A percentile compares a stretch with the other conserved stretches of the same genome.
Evolutionary conservation across 495 filamentous ascomycete genomes (phyloP).

Genomic region (Patellaria atrata): DNA sequence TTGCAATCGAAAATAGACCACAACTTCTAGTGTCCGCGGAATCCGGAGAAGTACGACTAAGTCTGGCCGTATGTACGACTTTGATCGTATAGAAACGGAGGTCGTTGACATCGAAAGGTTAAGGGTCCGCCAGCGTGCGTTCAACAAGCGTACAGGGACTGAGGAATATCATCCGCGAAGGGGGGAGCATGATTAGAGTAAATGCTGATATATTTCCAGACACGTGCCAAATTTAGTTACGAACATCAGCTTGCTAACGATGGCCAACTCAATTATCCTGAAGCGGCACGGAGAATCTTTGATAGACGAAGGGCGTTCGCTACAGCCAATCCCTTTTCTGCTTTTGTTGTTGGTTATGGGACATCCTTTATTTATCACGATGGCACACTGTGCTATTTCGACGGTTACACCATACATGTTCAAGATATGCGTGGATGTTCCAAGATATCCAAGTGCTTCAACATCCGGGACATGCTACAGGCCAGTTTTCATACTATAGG

Average conservation of each 20-base stretch:
- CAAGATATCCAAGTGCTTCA: conserved; percentile 40
- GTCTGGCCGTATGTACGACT: too few species aligned
- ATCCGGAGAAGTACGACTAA: too few species aligned
- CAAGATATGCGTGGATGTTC: conserved; percentile 40
- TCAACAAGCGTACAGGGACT: too few species aligned
- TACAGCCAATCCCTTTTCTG: conserved; percentile 46
- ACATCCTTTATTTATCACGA: conserved; percentile 47
- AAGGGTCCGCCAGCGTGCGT: too few species aligned
- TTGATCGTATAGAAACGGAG: too few species aligned
- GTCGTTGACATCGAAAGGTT: too few species aligned
- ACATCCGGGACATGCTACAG: conserved; percentile 37
- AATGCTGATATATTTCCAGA: too few species aligned
- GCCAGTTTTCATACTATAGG: conserved; percentile 19
- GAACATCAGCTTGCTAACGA: conserved; percentile 41
- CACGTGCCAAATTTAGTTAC: conserved; percentile 38
- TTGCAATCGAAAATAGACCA: neutral
- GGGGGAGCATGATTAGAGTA: too few species aligned
- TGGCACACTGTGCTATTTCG: conserved; percentile 49
- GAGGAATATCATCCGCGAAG: too few species aligned
- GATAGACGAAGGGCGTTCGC: conserved; percentile 49
- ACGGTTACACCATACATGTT: conserved; percentile 43
- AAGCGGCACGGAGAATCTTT: conserved; percentile 43
- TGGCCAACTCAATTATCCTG: conserved; percentile 34
- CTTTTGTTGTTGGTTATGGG: conserved; percentile 43
- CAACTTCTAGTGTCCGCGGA: too few species aligned